Evolutionary conservation across 306 rosid genomes (phyloP).

Genomic region (barrel medic (Medicago truncatula)): DNA sequence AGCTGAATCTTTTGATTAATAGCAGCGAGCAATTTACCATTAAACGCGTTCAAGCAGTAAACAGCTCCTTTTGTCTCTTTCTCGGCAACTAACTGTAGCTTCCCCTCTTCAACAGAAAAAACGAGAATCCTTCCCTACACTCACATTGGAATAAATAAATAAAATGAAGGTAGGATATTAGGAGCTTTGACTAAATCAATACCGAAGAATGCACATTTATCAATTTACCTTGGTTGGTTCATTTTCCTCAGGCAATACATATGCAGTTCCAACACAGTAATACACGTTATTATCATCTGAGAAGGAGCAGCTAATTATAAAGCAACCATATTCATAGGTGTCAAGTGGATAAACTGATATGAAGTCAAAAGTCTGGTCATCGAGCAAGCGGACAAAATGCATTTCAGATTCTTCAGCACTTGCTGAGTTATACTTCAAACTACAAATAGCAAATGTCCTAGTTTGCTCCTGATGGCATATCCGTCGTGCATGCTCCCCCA

Average conservation of each 20-base stretch:
- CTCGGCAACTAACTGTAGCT: slow-evolving; percentile 92
- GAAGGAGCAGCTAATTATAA: slow-evolving; percentile 97
- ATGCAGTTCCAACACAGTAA: slow-evolving; percentile 97
- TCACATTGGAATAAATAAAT: slow-evolving; percentile 21
- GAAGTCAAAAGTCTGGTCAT: slow-evolving; percentile 94
- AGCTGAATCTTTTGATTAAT: slow-evolving; percentile 98
- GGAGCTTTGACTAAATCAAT: slow-evolving; percentile 23
- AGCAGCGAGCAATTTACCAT: slow-evolving; percentile 95
- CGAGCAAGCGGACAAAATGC: slow-evolving; percentile 87
- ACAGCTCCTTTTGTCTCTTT: slow-evolving; percentile 99
- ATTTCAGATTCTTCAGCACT: slow-evolving; percentile 85
- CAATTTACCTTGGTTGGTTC: slow-evolving; percentile 86
- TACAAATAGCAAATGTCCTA: slow-evolving; percentile 85
- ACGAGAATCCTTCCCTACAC: slow-evolving; percentile 92
- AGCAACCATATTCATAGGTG: slow-evolving; percentile 85
- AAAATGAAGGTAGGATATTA: slow-evolving; percentile 35
- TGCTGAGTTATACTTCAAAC: slow-evolving; percentile 76
- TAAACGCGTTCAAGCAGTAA: slow-evolving; percentile 89
- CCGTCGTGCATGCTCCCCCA: slow-evolving; percentile 94
- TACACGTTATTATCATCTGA: slow-evolving; percentile 89
- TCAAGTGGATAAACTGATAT: slow-evolving; percentile 87
- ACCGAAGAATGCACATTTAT: not conserved
- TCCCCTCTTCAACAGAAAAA: slow-evolving; percentile 94
- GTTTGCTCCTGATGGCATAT: slow-evolving; percentile 99
- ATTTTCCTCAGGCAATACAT: slow-evolving; percentile 92